phyloP scores from a whole-genome alignment of 1,284 basidiomycete genomes.

The Rhodotorula sp. region DNA sequence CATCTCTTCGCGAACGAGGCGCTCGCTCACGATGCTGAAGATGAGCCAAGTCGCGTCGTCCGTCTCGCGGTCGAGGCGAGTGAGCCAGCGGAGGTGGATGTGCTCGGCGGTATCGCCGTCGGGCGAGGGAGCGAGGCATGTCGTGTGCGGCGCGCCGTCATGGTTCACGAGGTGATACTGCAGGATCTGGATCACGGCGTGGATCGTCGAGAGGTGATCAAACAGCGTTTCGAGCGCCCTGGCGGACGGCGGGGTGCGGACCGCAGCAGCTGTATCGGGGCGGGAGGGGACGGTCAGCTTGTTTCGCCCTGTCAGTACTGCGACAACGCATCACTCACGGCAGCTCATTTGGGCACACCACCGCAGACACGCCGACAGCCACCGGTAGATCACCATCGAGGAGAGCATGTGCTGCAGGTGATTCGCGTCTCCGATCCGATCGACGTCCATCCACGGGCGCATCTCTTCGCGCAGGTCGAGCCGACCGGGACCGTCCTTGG shows the following conservation, averaged over 20 bases:
- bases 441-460: constrained; percentile 3
- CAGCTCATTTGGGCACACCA: constrained; percentile 12
- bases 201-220: constrained; percentile 3
- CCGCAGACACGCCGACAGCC: constrained; percentile 17
- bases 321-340: constrained; percentile 4
- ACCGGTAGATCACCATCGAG: constrained; percentile 12
- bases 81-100: constrained; percentile 15
- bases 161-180: constrained; percentile 9
- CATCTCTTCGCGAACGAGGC: constrained; percentile 9
- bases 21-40: constrained; percentile 9
- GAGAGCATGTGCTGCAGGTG: constrained; percentile 8
- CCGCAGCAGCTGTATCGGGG: neutral
- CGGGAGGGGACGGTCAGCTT: too few relatives aligned
- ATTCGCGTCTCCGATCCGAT: constrained; percentile 1
- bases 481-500: neutral
- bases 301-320: too few relatives aligned
- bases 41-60: constrained; percentile 19
- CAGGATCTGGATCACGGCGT: constrained; percentile 14
- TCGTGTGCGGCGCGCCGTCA: neutral
- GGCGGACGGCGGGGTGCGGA: neutral
- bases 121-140: constrained; percentile 5
- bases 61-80: constrained; percentile 22
- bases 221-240: constrained; percentile 1
- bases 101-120: constrained; percentile 15
- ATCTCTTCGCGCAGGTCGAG: constrained; percentile 4